A percentile compares a stretch with the other conserved stretches of the same genome.
Conservation (phyloP, 495 filamentous ascomycete genomes). For the Aspergillus panamensis region DNA sequence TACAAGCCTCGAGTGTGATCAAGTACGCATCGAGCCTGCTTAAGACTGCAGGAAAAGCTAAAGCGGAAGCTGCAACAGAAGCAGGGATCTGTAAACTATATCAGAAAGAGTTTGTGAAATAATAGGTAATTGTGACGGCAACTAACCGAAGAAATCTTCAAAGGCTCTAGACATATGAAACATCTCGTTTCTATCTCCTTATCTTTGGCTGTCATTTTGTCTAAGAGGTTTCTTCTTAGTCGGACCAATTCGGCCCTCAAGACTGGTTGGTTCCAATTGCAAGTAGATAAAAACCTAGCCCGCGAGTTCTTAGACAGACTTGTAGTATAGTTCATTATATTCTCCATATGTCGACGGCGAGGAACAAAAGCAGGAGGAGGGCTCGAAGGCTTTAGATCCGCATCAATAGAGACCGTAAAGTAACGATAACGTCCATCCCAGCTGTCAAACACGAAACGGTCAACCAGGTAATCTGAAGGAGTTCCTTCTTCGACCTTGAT, state of each 20-base stretch:
- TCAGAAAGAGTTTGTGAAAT: slow-evolving; percentile 16
- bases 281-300: slow-evolving; percentile 35
- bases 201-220: slow-evolving; percentile 54
- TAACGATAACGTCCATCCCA: slow-evolving; percentile 64
- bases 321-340: slow-evolving; percentile 63
- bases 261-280: slow-evolving; percentile 69
- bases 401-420: slow-evolving; percentile 36
- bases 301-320: slow-evolving; percentile 57
- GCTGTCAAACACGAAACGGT: slow-evolving; percentile 69
- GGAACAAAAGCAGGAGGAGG: slow-evolving; percentile 50
- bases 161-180: slow-evolving; percentile 56
- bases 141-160: slow-evolving; percentile 74
- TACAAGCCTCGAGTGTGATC: slow-evolving; percentile 70
- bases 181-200: slow-evolving; percentile 34
- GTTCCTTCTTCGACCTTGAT: slow-evolving; percentile 54
- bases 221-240: slow-evolving; percentile 78
- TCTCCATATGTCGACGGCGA: slow-evolving; percentile 48
- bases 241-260: slow-evolving; percentile 67
- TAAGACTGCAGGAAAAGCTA: slow-evolving; percentile 79
- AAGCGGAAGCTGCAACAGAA: slow-evolving; percentile 58
- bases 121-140: neutral
- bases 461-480: slow-evolving; percentile 53
- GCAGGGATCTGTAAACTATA: slow-evolving; percentile 56
- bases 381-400: slow-evolving; percentile 46
- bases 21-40: slow-evolving; percentile 78